Base-by-base conservation (phyloP, 306 rosid genomes). In the Herpetospermum pedunculosum region DNA sequence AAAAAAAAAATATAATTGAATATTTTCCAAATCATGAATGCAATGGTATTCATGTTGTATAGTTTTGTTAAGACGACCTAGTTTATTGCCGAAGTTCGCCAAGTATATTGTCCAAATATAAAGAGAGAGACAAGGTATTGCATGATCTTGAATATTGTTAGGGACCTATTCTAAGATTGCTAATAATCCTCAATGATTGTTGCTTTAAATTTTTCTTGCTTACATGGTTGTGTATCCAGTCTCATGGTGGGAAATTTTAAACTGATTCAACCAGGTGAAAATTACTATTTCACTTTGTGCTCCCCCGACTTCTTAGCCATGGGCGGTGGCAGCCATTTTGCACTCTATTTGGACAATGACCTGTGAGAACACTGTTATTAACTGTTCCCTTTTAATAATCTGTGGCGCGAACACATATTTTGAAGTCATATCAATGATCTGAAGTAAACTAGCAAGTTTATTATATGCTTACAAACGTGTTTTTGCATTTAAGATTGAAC, bases 271-370 rank as follows among this genome's bases (percentile, higher is more conserved):
- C 71, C 92, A 93, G 98, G 97, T 67, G 81, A 77, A 55, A 93
- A 93, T 84, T 93, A 89, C 75, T 93, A 89, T 80, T 93, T 82
- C 87, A 93, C 98, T 8, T 85, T 89, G 23, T 90, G 98, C 84
- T 75, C 87, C 55, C 79, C 81, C 32, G 89, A 91, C 78, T 89
- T 68, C 77, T 74, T 93, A 60, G 97, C 98, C 65, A 73, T 91
- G 41, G 98, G 98, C 15, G 98, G 98, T 30, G 97, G 97, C 64
- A 79, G 92, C 59, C 97, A 90, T 86, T 91, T 90, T 67, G 97
- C 98, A 0, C 88, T 91, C 37, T 91, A 91, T 82, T 80, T 93
- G 85, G 97, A 89, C 81, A 82, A 87, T 73, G 97, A 93, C 79
- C 85, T 93, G 98, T 93, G 83, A 89, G 96, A 80, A 73, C 54